Percentiles rank a stretch among this genome's conserved stretches.
phyloP scores from a whole-genome alignment of 2,329 filamentous ascomycete species.

The Neonectria punicea region DNA sequence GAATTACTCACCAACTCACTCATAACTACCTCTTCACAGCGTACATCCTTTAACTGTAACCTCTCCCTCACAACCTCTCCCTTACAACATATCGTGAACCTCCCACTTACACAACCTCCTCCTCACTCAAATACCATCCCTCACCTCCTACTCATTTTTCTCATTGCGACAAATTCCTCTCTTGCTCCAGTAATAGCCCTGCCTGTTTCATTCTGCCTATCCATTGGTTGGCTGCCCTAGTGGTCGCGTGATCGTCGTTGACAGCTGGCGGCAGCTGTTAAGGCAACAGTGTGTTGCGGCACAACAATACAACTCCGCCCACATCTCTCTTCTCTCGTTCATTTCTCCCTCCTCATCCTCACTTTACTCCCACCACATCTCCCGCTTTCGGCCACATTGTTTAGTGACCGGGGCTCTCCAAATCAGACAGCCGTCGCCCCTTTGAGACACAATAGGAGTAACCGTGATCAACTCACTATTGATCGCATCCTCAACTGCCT shows the following conservation, averaged over 20 bases:
- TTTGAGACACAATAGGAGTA: background rate
- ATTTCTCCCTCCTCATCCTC: constrained; percentile 5
- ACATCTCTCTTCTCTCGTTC: constrained; percentile 2
- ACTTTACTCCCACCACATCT: background rate
- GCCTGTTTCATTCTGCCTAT: too few species aligned
- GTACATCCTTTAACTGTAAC: too few species aligned
- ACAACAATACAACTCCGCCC: constrained; percentile 8
- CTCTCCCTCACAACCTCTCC: too few species aligned
- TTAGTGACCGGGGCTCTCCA: background rate
- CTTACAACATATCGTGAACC: too few species aligned
- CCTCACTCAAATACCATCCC: too few species aligned
- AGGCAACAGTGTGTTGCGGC: background rate
- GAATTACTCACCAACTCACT: too few species aligned
- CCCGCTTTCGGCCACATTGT: background rate
- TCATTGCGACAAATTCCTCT: too few species aligned
- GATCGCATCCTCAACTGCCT: background rate
- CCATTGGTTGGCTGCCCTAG: too few species aligned
- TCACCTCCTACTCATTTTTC: too few species aligned
- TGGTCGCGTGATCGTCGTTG: background rate
- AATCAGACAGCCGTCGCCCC: background rate
- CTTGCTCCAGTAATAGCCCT: too few species aligned
- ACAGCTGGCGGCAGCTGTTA: constrained; percentile 17
- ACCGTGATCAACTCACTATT: background rate
- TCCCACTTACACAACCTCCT: too few species aligned
- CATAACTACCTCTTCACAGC: too few species aligned